phyloP scores from a whole-genome alignment of 768 basidiomycete genomes.

The Boletus rufocinnamomeus region DNA sequence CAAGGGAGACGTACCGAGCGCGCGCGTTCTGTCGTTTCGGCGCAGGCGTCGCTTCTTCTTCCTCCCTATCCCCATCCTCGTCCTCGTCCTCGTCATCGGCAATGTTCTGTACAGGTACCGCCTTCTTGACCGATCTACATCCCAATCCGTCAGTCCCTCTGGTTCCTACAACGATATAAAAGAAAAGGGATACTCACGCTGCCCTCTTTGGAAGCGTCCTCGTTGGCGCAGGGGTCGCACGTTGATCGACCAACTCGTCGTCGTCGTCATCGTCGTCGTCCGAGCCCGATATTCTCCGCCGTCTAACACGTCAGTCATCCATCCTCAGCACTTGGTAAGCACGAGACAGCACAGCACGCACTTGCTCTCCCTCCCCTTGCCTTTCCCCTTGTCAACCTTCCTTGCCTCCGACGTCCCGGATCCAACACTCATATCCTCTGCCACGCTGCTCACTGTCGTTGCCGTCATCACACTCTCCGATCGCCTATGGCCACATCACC shows the following conservation, averaged over 20 bases:
- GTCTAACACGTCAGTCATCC: conserved; percentile 36
- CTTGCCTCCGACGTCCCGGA: conserved; percentile 33
- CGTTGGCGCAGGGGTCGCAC: conserved; percentile 41
- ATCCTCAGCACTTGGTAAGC: background rate
- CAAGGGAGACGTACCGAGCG: conserved; percentile 12
- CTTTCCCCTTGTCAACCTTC: conserved; percentile 19
- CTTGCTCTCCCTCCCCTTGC: conserved; percentile 43
- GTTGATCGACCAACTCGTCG: conserved; percentile 39
- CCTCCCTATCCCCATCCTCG: conserved; percentile 46
- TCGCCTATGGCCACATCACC: conserved; percentile 41
- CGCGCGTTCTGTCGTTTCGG: conserved; percentile 15
- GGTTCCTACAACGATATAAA: background rate
- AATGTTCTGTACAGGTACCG: conserved; percentile 26
- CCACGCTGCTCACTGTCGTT: conserved; percentile 42
- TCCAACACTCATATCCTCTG: conserved; percentile 35
- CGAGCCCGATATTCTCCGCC: conserved; percentile 55
- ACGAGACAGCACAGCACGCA: conserved; percentile 27
- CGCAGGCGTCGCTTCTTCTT: conserved; percentile 42
- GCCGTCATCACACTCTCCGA: conserved; percentile 59
- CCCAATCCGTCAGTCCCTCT: background rate
- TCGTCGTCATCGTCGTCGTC: conserved; percentile 47
- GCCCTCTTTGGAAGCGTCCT: conserved; percentile 57
- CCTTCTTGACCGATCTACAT: conserved; percentile 44
- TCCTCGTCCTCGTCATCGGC: conserved; percentile 38
- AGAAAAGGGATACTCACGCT: conserved; percentile 43